Percentiles rank a stretch among this genome's conserved stretches.
Evolutionary conservation across 331 rosid genomes (phyloP).

Genomic region (Acacia concinna): DNA sequence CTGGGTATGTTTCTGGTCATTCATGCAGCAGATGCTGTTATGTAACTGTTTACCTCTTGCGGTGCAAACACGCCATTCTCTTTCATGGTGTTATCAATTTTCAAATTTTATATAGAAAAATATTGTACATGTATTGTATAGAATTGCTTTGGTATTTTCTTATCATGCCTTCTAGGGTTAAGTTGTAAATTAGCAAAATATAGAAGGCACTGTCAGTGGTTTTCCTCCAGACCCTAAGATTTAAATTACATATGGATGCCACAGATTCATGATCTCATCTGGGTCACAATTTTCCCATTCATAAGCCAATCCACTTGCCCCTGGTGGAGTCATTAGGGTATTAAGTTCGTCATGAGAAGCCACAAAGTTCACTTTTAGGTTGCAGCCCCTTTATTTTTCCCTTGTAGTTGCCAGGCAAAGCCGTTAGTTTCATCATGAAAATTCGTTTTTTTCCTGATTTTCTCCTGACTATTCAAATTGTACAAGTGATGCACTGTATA

Average conservation of each 20-base stretch:
- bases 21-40: background rate
- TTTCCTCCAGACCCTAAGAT: background rate
- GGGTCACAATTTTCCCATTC: background rate
- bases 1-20: constrained; percentile 2
- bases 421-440: background rate
- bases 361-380: background rate
- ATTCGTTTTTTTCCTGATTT: background rate
- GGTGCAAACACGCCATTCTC: background rate
- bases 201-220: background rate
- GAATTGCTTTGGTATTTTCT: background rate
- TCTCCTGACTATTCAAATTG: background rate
- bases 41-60: background rate
- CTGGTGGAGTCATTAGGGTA: background rate
- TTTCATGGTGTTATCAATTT: background rate
- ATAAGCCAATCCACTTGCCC: background rate
- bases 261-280: background rate
- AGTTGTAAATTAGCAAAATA: background rate
- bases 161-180: background rate
- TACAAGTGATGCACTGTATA: background rate
- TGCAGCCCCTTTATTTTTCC: background rate
- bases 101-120: background rate
- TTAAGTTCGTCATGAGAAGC: background rate
- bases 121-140: background rate
- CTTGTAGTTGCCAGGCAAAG: no score
- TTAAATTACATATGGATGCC: background rate